Evolutionary conservation across 768 basidiomycete species (phyloP), one percentile per base, ranked within the genome.

Genomic region (Tephrocybe sp.): DNA sequence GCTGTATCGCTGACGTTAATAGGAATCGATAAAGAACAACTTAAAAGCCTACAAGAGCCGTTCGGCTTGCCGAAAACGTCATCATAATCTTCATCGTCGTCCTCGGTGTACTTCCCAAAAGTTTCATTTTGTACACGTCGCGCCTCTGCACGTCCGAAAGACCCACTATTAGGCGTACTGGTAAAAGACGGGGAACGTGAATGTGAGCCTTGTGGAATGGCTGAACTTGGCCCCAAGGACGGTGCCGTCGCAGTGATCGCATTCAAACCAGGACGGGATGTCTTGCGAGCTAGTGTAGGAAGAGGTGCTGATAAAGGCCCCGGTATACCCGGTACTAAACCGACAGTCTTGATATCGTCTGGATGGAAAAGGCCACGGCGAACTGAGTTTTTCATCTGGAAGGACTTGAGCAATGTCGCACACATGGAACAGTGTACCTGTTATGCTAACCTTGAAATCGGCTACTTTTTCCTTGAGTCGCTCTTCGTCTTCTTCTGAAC

Each of bases 11-110:
- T 49, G 39, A 38, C 17, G 23, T 52, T 19, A 48, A 47, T 52
- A 26, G 51, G 32, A 23, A 47, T 42, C 34, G 51, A 13, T 8
- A 19, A 50, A 22, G 30, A 33, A 40, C 22, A 39, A 34, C 19
- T 46, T 51, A 26, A 33, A 42, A 11, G 14, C 87, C 67, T 54
- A 89, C 89, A 72, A 10, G 78, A 74, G 20, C 82, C 80, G 54
- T 79, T 87, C 16, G 74, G 76, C 66, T 89, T 91, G 52, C 82
- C 92, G 67, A 98, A 96, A 9, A 98, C 85, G 65, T 97, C 96
- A 41, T 96, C 92, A 61, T 97, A 98, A 63, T 98, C 92, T 61
- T 98, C 89, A 22, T 97, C 91, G 42, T 79, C 80, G 8, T 83
- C 84, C 68, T 96, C 93, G 5, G 89, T 74, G 66, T 96, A 97